These are phyloP conservation scores for Venturiaceae sp. DNA, from an alignment of 2,329 filamentous ascomycete genomes.

Conservation along the genomic window DNA sequence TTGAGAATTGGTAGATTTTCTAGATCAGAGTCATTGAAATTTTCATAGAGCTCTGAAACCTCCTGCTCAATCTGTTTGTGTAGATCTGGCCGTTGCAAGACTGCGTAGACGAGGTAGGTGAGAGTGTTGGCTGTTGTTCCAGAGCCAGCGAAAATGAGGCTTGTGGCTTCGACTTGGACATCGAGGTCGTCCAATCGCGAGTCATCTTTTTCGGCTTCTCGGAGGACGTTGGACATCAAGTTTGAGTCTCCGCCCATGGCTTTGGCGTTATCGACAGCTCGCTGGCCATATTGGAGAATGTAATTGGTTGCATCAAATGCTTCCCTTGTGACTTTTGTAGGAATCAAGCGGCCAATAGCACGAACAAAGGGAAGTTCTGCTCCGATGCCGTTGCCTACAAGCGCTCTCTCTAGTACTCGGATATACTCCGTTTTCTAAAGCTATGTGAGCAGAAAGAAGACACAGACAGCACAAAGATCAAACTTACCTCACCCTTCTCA, in stretches of 20 bases:
- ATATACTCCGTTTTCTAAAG: slow-evolving; percentile 23
- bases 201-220: slow-evolving; percentile 20
- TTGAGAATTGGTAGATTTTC: slow-evolving; percentile 45
- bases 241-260: slow-evolving; percentile 14
- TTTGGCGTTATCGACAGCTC: slow-evolving; percentile 16
- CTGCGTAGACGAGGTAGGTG: slow-evolving; percentile 23
- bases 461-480: not conserved
- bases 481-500: slow-evolving; percentile 22
- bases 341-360: slow-evolving; percentile 14
- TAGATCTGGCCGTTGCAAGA: slow-evolving; percentile 15
- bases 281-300: slow-evolving; percentile 17
- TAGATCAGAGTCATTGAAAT: slow-evolving; percentile 13
- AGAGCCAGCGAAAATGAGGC: slow-evolving; percentile 23
- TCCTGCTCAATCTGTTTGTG: slow-evolving; percentile 3
- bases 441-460: not conserved
- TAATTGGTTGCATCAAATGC: slow-evolving; percentile 2
- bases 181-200: slow-evolving; percentile 22
- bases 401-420: slow-evolving; percentile 24
- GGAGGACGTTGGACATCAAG: slow-evolving; percentile 23
- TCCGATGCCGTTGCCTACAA: slow-evolving; percentile 24
- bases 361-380: slow-evolving; percentile 25
- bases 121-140: slow-evolving; percentile 24
- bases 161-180: slow-evolving; percentile 22
- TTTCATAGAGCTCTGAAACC: not conserved
- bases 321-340: not conserved